phyloP scores from a whole-genome alignment of 352 stramenopile species.

The Phytophthora sojae region DNA sequence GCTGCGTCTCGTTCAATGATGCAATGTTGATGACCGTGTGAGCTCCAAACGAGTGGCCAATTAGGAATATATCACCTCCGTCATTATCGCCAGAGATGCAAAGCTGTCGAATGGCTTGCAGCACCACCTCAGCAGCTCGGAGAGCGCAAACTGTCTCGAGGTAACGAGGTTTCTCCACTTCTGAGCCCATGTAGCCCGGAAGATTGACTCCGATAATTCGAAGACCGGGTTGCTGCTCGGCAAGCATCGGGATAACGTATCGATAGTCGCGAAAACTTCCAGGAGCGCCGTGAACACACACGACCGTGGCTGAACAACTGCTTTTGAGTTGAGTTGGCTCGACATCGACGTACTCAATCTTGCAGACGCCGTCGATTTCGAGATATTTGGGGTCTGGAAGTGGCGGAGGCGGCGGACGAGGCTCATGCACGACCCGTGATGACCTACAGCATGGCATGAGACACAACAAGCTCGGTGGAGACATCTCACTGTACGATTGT shows the following conservation, averaged over 20 bases:
- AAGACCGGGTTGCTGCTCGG: slow-evolving; percentile 27
- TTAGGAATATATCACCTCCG: slow-evolving; percentile 35
- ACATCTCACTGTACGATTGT: slow-evolving; percentile 12
- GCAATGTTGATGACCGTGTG: slow-evolving; percentile 41
- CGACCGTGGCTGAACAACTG: slow-evolving; percentile 34
- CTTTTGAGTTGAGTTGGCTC: slow-evolving; percentile 5
- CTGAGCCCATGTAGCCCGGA: slow-evolving; percentile 46
- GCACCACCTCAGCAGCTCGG: slow-evolving; percentile 36
- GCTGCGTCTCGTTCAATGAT: slow-evolving; percentile 33
- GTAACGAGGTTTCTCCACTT: slow-evolving; percentile 37
- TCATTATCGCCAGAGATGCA: slow-evolving; percentile 23
- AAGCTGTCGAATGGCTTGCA: slow-evolving; percentile 42
- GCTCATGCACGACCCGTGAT: slow-evolving; percentile 24
- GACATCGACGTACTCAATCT: slow-evolving; percentile 51
- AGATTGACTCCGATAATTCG: slow-evolving; percentile 50
- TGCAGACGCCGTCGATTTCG: slow-evolving; percentile 41
- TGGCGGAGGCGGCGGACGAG: slow-evolving; percentile 29
- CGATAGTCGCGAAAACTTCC: slow-evolving; percentile 61
- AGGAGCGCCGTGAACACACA: slow-evolving; percentile 66
- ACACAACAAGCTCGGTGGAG: slow-evolving; percentile 4
- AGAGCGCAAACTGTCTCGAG: slow-evolving; percentile 46
- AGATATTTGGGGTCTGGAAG: slow-evolving; percentile 44
- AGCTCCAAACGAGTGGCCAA: slow-evolving; percentile 48
- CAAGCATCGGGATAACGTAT: slow-evolving; percentile 59
- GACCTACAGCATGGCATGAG: slow-evolving; percentile 29